Percentiles rank a stretch among this genome's conserved stretches.
Evolutionary conservation across 2,329 filamentous ascomycete genomes (phyloP).

Genomic region (Penicillium sp.): DNA sequence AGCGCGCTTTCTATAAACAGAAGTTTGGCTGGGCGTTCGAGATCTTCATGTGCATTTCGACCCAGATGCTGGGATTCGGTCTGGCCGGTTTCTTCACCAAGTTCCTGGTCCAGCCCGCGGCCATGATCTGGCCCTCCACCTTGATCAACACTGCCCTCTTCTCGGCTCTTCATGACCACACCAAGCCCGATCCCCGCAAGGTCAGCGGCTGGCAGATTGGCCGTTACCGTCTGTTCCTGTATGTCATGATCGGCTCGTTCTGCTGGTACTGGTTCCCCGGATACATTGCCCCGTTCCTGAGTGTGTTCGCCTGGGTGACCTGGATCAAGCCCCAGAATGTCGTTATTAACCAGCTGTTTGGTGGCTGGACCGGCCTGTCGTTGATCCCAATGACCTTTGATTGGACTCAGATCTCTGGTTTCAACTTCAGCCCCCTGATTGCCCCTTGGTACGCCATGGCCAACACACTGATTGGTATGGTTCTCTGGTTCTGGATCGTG

Average conservation of each 20-base stretch:
- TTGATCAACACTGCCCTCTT: conserved; percentile 69
- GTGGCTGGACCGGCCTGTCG: conserved; percentile 25
- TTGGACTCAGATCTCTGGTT: conserved; percentile 74
- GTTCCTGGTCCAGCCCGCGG: conserved; percentile 60
- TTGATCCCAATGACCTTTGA: conserved; percentile 58
- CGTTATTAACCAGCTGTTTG: conserved; percentile 64
- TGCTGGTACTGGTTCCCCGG: conserved; percentile 72
- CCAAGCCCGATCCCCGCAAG: conserved; percentile 58
- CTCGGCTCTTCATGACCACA: conserved; percentile 72
- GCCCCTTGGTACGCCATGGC: conserved; percentile 75
- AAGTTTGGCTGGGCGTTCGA: conserved; percentile 69
- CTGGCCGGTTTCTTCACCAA: conserved; percentile 69
- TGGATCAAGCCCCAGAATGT: conserved; percentile 72
- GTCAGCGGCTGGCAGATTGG: conserved; percentile 67
- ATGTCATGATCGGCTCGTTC: conserved; percentile 62
- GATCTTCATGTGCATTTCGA: conserved; percentile 67
- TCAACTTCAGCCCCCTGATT: conserved; percentile 68
- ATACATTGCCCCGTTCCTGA: conserved; percentile 69
- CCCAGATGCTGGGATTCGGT: conserved; percentile 70
- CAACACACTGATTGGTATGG: conserved; percentile 70
- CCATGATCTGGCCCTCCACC: conserved; percentile 75
- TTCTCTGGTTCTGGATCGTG: conserved; percentile 66
- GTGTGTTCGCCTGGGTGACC: conserved; percentile 71
- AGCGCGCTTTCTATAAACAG: conserved; percentile 72
- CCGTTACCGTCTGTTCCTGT: conserved; percentile 66